phyloP scores from a whole-genome alignment of 345 rosid genomes.

The Zanthoxylum bungeanum region DNA sequence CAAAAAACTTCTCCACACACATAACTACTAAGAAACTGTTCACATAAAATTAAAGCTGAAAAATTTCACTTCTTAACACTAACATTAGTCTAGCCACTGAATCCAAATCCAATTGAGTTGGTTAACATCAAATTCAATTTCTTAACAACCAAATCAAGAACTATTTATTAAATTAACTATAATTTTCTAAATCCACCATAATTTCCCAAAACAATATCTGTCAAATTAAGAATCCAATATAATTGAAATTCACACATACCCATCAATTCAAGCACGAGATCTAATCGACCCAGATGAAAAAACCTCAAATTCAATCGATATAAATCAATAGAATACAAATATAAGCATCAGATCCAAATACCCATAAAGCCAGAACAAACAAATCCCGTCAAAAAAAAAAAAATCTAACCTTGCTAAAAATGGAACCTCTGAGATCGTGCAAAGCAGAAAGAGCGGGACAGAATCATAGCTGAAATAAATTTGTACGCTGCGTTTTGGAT shows the following conservation, averaged over 20 bases:
- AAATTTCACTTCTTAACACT: not conserved
- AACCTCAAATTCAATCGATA: not conserved
- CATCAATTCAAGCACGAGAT: not conserved
- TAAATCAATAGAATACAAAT: not conserved
- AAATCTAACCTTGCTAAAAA: slow-evolving; percentile 5
- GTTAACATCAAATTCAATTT: not conserved
- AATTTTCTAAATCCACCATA: not conserved
- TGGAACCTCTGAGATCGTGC: slow-evolving; percentile 7
- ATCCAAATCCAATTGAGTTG: not conserved
- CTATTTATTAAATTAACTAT: not conserved
- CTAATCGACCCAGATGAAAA: slow-evolving; percentile 17
- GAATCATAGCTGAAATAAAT: not conserved
- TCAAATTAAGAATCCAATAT: slow-evolving; percentile 6
- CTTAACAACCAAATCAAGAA: not conserved
- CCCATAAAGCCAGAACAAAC: slow-evolving; percentile 14
- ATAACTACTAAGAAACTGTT: not conserved
- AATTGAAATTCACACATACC: slow-evolving; percentile 4
- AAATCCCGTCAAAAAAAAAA: not conserved
- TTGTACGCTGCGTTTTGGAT: slow-evolving; percentile 25
- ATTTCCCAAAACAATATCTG: slow-evolving; percentile 14
- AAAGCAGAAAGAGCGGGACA: slow-evolving; percentile 17
- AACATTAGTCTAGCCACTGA: not conserved
- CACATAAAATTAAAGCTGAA: not conserved
- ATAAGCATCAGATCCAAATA: slow-evolving; percentile 28
- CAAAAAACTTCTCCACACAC: too few relatives aligned